Conservation (phyloP, 495 filamentous ascomycete genomes). For the Aspergillus homomorphus region DNA sequence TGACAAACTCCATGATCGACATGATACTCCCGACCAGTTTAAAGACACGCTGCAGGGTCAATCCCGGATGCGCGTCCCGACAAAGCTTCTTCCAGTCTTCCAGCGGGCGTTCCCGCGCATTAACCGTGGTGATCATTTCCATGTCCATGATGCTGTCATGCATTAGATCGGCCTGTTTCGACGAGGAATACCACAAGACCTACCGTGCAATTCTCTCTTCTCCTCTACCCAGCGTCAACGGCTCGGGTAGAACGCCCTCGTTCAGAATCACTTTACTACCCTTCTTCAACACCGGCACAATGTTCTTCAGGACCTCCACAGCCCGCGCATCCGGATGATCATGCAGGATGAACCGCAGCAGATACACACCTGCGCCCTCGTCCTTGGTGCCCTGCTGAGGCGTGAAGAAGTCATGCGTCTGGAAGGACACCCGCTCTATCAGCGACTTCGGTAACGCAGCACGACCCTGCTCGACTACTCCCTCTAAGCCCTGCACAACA, state of each 20-base stretch:
- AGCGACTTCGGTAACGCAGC: not conserved
- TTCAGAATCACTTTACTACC: slow-evolving; percentile 12
- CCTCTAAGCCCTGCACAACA: slow-evolving; percentile 17
- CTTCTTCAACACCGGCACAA: slow-evolving; percentile 32
- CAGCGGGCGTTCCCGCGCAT: not conserved
- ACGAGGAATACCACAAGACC: not conserved
- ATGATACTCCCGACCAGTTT: slow-evolving; percentile 8
- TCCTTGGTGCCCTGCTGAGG: slow-evolving; percentile 38
- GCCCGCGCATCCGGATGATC: slow-evolving; percentile 41
- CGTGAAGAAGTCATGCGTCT: slow-evolving; percentile 47
- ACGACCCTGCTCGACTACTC: slow-evolving; percentile 12
- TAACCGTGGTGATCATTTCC: slow-evolving; percentile 10
- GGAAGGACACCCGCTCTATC: slow-evolving; percentile 35
- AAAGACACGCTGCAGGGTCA: not conserved
- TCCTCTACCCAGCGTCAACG: not conserved
- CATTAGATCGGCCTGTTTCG: not conserved
- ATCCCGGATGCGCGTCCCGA: not conserved
- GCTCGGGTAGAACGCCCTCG: slow-evolving; percentile 8
- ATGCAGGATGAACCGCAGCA: slow-evolving; percentile 48
- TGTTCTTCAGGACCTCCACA: slow-evolving; percentile 29
- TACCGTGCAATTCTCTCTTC: slow-evolving; percentile 9
- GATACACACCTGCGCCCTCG: slow-evolving; percentile 48
- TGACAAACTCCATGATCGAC: slow-evolving; percentile 10
- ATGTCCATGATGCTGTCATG: slow-evolving; percentile 7
- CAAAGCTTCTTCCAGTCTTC: slow-evolving; percentile 8